Percentiles rank a stretch among this genome's conserved stretches.
Conservation (phyloP, 768 basidiomycete genomes). For the Nidularia pulvinata region DNA sequence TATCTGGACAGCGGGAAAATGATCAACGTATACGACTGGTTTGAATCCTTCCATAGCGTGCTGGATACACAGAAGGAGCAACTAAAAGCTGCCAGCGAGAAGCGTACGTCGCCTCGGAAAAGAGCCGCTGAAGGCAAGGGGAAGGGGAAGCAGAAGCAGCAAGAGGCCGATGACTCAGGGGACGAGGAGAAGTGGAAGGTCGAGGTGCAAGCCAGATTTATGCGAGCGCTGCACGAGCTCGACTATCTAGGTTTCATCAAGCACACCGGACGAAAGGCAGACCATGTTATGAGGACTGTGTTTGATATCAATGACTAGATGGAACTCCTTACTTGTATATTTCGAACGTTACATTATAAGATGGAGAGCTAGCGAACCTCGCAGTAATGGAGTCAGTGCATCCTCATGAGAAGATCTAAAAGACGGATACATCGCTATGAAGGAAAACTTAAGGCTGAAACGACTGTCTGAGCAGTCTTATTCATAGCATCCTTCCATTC, state of each 20-base stretch:
- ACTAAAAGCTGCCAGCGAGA: conserved; percentile 7
- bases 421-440: background rate
- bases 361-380: no score
- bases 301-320: conserved; percentile 42
- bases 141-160: conserved; percentile 20
- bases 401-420: no score
- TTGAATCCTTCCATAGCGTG: conserved; percentile 68
- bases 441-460: background rate
- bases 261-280: conserved; percentile 76
- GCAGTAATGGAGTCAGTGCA: no score
- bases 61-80: conserved; percentile 57
- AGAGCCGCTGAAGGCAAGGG: conserved; percentile 17
- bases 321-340: no score
- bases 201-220: conserved; percentile 76
- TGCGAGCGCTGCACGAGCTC: conserved; percentile 79
- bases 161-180: conserved; percentile 26
- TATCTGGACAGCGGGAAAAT: conserved; percentile 80
- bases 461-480: conserved; percentile 13
- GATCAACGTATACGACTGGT: conserved; percentile 92
- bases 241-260: conserved; percentile 82
- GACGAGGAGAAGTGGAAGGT: conserved; percentile 53
- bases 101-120: conserved; percentile 6
- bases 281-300: conserved; percentile 71
- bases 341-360: no score
- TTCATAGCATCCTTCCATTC: conserved; percentile 20